These are phyloP conservation scores for Cercospora sp. DNA, from an alignment of 2,329 filamentous ascomycete species.

Conservation along the genomic window DNA sequence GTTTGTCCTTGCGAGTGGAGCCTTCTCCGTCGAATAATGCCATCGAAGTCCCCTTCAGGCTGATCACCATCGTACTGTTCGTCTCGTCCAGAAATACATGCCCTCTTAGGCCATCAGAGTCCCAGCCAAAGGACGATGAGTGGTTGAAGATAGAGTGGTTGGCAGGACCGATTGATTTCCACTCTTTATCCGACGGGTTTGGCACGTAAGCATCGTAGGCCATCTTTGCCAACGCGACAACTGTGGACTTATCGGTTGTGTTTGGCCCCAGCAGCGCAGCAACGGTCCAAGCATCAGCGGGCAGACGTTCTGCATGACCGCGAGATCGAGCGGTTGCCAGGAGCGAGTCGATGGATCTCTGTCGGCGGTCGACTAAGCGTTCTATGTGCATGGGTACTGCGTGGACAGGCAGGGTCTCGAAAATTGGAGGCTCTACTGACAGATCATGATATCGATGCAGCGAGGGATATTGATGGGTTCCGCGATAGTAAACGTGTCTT, in stretches of 20 bases:
- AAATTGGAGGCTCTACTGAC: constrained; percentile 49
- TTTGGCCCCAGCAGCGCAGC: constrained; percentile 79
- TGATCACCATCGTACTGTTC: constrained; percentile 86
- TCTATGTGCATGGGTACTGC: constrained; percentile 63
- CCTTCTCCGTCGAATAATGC: constrained; percentile 94
- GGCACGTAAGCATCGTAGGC: constrained; percentile 85
- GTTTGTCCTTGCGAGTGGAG: constrained; percentile 94
- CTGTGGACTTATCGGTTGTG: constrained; percentile 78
- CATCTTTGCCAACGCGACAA: constrained; percentile 84
- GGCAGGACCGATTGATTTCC: constrained; percentile 73
- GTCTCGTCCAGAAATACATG: constrained; percentile 86
- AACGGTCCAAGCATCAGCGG: constrained; percentile 74
- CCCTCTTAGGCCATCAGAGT: constrained; percentile 80
- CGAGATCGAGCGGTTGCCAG: constrained; percentile 69
- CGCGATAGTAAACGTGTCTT: constrained; percentile 90
- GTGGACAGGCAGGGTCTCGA: constrained; percentile 43
- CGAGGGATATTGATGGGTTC: constrained; percentile 72
- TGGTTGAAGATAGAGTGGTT: constrained; percentile 65
- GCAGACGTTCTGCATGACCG: constrained; percentile 66
- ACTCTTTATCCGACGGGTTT: constrained; percentile 69
- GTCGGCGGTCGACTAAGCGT: constrained; percentile 74
- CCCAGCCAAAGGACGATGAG: constrained; percentile 89
- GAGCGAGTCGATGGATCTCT: constrained; percentile 73
- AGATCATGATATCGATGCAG: constrained; percentile 79
- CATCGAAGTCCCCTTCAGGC: constrained; percentile 68